Base-by-base conservation (phyloP, 2,329 filamentous ascomycete genomes). In the Penicillium polonicum region DNA sequence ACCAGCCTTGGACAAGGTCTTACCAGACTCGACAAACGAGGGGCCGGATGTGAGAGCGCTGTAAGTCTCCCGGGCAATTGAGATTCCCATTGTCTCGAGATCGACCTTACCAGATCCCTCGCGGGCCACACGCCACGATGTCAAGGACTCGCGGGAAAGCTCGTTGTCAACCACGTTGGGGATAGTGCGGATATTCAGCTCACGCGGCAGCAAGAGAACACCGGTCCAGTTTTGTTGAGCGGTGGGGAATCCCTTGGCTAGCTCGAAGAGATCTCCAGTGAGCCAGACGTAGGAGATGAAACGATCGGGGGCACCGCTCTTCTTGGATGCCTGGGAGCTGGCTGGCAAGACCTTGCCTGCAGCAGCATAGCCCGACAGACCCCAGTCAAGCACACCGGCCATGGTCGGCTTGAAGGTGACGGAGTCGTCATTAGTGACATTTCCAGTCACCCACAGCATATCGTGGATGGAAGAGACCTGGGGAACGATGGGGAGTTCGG, bases 371-470 rank as follows among this genome's bases (percentile, higher is more conserved):
- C 51, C 56, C 9, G 58, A 60, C n/a, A 52, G 13, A 3, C 63
- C 63, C 61, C 63, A 65, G 49, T 65, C 63, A 27, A 65, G 56
- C 8, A 61, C 58, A 54, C 63, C 63, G 5, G 57, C 63, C 63
- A 65, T 65, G 39, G 54, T 55, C 6, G 63, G 63, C 17, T 49
- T 59, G 35, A 65, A 65, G 5, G 41, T 6, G n/a, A 62, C 39
- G 1, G 38, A 45, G 6, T 36, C 62, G n/a, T 57, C 45, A 39
- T 42, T 50, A 5, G 56, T 48, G 9, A 63, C 41, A 19, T 39
- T 38, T 2, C 63, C 60, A 1, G 61, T n/a, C 10, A 55, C 61
- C 63, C 63, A 65, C 23, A 65, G 45, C 63, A 62, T 63, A 35
- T 60, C 62, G 19, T 63, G 63, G 23, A 64, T 61, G 8, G 62